Percentiles rank a stretch among this genome's conserved stretches.
phyloP scores from a whole-genome alignment of 305 asterid genomes.

The Fraxinus baroniana region DNA sequence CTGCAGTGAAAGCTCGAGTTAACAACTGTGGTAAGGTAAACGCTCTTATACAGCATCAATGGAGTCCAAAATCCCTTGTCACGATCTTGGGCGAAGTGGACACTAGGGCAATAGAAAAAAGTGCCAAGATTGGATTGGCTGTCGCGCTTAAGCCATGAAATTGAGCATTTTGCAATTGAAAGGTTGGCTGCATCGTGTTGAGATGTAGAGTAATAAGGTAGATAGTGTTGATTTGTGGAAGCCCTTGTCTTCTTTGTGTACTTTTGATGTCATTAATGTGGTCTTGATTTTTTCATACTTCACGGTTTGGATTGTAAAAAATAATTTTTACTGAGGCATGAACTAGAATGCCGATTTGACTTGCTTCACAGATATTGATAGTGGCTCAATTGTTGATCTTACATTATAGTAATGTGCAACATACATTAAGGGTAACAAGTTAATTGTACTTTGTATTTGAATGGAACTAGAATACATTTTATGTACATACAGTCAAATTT shows the following conservation, averaged over 20 bases:
- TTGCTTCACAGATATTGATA: not conserved
- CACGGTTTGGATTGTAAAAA: not conserved
- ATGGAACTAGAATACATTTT: not conserved
- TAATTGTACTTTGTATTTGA: not conserved
- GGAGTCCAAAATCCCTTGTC: slow-evolving; percentile 85
- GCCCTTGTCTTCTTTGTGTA: not conserved
- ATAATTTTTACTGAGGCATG: not conserved
- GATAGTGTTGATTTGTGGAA: slow-evolving; percentile 22
- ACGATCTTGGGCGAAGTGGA: slow-evolving; percentile 96
- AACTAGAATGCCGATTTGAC: not conserved
- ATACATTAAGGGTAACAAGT: not conserved
- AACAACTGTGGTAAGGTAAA: slow-evolving; percentile 79
- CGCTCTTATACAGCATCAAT: slow-evolving; percentile 89
- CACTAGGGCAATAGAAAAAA: slow-evolving; percentile 83
- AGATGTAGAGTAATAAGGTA: slow-evolving; percentile 34
- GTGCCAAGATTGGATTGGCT: slow-evolving; percentile 86
- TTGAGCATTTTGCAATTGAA: not conserved
- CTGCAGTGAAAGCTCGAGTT: slow-evolving; percentile 79
- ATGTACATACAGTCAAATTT: not conserved
- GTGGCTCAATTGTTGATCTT: slow-evolving; percentile 1
- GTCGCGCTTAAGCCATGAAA: slow-evolving; percentile 88
- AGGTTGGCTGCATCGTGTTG: slow-evolving; percentile 10
- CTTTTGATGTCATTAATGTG: not conserved
- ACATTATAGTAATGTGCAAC: not conserved
- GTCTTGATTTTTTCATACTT: not conserved